Conservation (phyloP, 345 rosid genomes). For the Brassica cretica region DNA sequence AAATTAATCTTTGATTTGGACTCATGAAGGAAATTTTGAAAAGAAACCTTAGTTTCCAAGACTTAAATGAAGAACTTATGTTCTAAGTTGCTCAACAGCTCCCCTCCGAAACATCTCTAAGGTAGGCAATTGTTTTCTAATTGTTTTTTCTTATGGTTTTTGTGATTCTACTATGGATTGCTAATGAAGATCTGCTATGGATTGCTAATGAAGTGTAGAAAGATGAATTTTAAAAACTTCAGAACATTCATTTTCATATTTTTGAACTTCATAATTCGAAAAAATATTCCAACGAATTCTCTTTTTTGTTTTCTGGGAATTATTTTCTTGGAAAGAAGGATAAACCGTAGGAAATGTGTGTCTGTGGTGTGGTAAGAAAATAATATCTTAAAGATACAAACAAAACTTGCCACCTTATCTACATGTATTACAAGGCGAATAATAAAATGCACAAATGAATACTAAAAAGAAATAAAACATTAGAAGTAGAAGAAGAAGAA, state of each 20-base stretch:
- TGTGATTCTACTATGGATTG: no score
- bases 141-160: no score
- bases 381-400: slow-evolving; percentile 17
- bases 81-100: no score
- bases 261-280: neutral
- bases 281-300: neutral
- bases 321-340: slow-evolving; percentile 9
- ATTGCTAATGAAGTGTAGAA: no score
- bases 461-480: neutral
- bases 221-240: no score
- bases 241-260: neutral
- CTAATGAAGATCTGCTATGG: no score
- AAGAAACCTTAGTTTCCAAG: no score
- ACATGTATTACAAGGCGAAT: slow-evolving; percentile 29
- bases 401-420: slow-evolving; percentile 16
- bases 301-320: neutral
- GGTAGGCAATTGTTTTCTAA: no score
- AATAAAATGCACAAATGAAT: slow-evolving; percentile 1
- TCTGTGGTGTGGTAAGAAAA: slow-evolving; percentile 20
- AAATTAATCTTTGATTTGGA: no score
- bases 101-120: no score
- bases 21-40: no score
- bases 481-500: slow-evolving; percentile 11
- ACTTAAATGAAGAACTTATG: no score
- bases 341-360: slow-evolving; percentile 11